A percentile compares a stretch with the other conserved stretches of the same genome.
Evolutionary conservation across 352 stramenopile genomes (phyloP).

Genomic region (Halophytophthora polymorphica): DNA sequence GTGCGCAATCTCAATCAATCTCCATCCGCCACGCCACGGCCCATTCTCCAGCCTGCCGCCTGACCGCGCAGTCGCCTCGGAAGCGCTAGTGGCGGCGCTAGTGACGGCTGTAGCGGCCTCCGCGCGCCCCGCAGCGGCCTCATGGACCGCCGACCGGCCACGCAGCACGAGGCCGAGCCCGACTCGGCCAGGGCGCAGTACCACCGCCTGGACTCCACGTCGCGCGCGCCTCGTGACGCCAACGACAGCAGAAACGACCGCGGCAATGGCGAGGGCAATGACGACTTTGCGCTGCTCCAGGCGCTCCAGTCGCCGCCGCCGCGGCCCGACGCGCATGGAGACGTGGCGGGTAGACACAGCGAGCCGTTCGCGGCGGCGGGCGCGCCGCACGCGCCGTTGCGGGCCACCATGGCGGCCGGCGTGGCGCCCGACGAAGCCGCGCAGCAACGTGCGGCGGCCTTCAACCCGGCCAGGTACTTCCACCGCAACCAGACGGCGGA

Average conservation of each 20-base stretch:
- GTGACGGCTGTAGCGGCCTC: no score
- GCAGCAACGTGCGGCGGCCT: conserved; percentile 14
- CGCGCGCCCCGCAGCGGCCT: not conserved
- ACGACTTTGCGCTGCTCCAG: not conserved
- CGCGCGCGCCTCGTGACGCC: conserved; percentile 3
- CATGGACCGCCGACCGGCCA: conserved; percentile 20
- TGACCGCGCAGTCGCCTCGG: no score
- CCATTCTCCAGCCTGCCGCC: no score
- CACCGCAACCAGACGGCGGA: conserved; percentile 76
- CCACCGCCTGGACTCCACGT: conserved; percentile 21
- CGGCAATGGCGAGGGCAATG: no score
- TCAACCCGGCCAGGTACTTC: conserved; percentile 38
- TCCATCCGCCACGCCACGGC: no score
- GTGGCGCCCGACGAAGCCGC: conserved; percentile 1
- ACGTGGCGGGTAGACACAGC: not conserved
- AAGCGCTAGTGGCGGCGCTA: no score
- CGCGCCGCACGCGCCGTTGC: conserved; percentile 9
- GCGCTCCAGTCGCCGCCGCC: not conserved
- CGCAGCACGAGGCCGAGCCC: conserved; percentile 14
- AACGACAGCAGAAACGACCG: not conserved
- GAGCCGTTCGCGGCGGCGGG: conserved; percentile 9
- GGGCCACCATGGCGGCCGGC: conserved; percentile 8
- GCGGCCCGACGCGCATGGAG: not conserved
- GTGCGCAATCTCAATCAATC: no score
- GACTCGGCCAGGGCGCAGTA: conserved; percentile 19